phyloP scores from a whole-genome alignment of 1,139 yeast genomes.

The Yarrowia galli region DNA sequence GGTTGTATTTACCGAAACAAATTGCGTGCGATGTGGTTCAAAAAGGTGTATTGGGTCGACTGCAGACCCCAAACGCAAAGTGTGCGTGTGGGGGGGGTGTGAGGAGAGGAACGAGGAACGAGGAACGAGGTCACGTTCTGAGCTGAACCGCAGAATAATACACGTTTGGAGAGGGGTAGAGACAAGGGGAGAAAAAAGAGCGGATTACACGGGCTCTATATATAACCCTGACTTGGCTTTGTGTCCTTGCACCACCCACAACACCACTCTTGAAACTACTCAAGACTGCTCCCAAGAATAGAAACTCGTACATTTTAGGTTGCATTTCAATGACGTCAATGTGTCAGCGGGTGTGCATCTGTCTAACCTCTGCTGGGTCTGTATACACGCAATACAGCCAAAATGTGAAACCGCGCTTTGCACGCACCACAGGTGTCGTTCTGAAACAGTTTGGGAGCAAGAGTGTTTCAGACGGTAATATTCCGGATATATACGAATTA shows the following conservation, averaged over 20 bases:
- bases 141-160: not conserved
- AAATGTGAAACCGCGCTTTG: constrained; percentile 3
- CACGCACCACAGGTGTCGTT: not conserved
- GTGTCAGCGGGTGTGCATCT: constrained; percentile 28
- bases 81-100: not conserved
- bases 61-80: constrained; percentile 25
- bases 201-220: not conserved
- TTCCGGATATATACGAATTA: no score
- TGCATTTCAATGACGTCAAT: constrained; percentile 24
- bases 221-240: not conserved
- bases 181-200: not conserved
- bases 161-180: not conserved
- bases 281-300: not conserved
- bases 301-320: constrained; percentile 21
- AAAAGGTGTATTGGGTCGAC: constrained; percentile 11
- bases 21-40: not conserved
- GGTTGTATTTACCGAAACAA: not conserved
- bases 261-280: not conserved
- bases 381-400: not conserved
- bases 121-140: constrained; percentile 7
- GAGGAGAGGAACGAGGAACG: no score
- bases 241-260: not conserved
- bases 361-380: not conserved
- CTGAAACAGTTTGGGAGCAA: constrained; percentile 29
- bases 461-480: not conserved